A percentile compares a stretch with the other conserved stretches of the same genome.
Conservation (phyloP, 257 asterid genomes). For the Petunia axillaris region DNA sequence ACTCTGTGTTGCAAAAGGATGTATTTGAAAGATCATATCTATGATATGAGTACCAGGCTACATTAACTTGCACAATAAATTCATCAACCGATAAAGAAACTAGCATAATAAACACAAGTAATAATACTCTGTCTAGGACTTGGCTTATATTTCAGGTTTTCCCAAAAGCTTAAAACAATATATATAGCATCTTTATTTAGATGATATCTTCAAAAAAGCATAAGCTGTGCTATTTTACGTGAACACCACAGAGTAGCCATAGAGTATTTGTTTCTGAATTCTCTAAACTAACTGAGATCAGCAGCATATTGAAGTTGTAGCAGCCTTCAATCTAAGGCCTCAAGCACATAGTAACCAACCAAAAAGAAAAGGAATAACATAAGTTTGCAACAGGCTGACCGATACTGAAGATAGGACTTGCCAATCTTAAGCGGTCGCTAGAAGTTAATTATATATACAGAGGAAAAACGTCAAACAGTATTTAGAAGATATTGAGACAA, state of each 20-base stretch:
- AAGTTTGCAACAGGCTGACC: constrained; percentile 1
- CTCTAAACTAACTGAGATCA: not conserved
- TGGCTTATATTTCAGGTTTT: constrained; percentile 5
- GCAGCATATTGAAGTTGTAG: constrained; percentile 9
- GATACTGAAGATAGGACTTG: not conserved
- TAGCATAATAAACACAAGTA: not conserved
- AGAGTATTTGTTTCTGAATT: not conserved
- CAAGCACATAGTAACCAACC: not conserved
- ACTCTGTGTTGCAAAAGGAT: not conserved
- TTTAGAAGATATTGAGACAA: not conserved
- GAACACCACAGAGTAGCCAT: not conserved
- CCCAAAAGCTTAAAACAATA: not conserved
- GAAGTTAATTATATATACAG: constrained; percentile 5
- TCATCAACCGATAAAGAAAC: not conserved
- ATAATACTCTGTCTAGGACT: not conserved
- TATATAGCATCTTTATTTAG: not conserved
- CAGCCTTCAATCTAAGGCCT: not conserved
- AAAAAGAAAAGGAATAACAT: not conserved
- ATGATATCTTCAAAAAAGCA: not conserved
- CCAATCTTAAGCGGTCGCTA: not conserved
- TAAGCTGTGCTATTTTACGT: not conserved
- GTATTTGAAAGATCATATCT: constrained; percentile 17
- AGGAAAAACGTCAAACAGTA: not conserved
- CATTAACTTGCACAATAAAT: not conserved
- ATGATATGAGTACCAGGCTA: not conserved